Evolutionary conservation across 768 basidiomycete genomes (phyloP), one percentile per base, ranked within the genome.

Genomic region (Clavulina sp.): DNA sequence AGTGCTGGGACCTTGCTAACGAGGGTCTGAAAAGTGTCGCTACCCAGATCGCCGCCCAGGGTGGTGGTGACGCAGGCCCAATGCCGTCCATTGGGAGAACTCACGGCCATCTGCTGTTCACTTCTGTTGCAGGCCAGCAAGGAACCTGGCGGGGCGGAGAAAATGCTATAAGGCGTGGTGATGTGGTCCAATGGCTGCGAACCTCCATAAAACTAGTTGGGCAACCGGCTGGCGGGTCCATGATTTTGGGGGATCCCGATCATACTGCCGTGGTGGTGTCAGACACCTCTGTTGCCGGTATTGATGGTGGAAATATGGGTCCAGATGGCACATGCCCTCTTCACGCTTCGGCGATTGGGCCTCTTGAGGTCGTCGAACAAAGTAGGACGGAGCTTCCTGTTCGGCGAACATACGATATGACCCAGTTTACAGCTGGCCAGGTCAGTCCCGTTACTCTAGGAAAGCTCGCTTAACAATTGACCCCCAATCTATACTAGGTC

Each of bases 1-100:
- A 75, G 56, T 76, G 75, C 60, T 77, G 76, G 76, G 74, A 76
- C 63, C 59, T 78, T 30, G 75, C 76, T 16, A 63, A 66, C 56
- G 69, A 75, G 61, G 74, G 66, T 28, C 64, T 78, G 51, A 65
- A 67, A 50, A 64, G 67, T 43, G 68, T 71, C 16, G 16, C 24
- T 19, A 33, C 5, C 4, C 36, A 34, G 56, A n/a, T n/a, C n/a
- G n/a, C n/a, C n/a, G 59, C 64, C 3, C 62, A 66, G 19, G 67
- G 62, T 58, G 67, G 69, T 48, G 69, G 69, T 53, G 62, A 69
- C 40, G 68, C 70, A 18, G 65, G 65, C 53, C 74, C 75, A 33
- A 60, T 76, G 16, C 69, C 67, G 38, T 71, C 69, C 55, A 65
- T 73, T 29, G 65, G 65, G 41, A 68, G 73, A 43, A 75, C 73